Evolutionary conservation across 169 alveolate genomes (phyloP), one percentile per base, ranked within the genome.

Genomic region (Ophryocystis elektroscirrha): DNA sequence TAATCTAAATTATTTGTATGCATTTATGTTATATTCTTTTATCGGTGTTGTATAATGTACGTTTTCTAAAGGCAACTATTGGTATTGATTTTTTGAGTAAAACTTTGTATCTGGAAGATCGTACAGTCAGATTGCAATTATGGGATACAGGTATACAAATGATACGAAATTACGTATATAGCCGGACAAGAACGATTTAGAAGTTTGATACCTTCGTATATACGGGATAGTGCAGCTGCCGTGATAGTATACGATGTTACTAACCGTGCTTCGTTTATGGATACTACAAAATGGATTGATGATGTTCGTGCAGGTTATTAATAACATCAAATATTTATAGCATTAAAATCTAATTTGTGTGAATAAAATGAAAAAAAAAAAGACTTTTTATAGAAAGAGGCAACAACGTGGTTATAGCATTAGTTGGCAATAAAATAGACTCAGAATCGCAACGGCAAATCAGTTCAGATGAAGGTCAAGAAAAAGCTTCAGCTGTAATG

Each of bases 151-250:
- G 60, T 36, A 51, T 46, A 26, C 52, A 56, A n/a, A n/a, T n/a
- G n/a, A n/a, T n/a, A n/a, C n/a, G n/a, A n/a, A n/a, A n/a, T n/a
- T n/a, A n/a, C n/a, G n/a, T n/a, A n/a, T n/a, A n/a, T 42, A 23
- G 97, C 96, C 1, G 98, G 98, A 3, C 93, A 91, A 67, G 98
- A 91, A 57, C 65, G 97, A 23, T 91, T 88, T 74, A 69, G 93
- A 46, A 63, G 85, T 26, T 75, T 91, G 51, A 88, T 91, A 55
- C 97, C 97, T n/a, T 72, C 84, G 36, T 90, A 90, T 62, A 87
- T 90, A 20, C 74, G 96, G 35, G 98, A 90, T 65, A 81, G 94
- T 7, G 71, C 88, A 30, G 96, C 93, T 0, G 96, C 96, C 5
- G 85, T 91, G 9, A 84, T 91, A 19, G 93, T 81, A 23, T 87